Base-by-base conservation (phyloP, 1,284 basidiomycete genomes). In the Rhizoctonia solani region DNA sequence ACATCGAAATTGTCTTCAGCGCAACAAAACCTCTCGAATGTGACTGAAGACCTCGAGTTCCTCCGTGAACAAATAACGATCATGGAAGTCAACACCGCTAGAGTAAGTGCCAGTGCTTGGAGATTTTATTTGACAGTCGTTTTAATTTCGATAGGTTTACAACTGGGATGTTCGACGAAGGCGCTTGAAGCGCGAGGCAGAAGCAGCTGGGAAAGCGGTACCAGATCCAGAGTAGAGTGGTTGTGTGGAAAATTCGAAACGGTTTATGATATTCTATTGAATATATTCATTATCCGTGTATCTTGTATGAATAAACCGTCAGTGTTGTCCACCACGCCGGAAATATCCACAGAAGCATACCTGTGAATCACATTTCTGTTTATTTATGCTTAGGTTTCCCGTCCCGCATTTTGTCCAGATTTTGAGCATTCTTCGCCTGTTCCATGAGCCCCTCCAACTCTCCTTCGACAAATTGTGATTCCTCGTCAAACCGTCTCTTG, bases 51-150 rank as follows among this genome's bases (percentile, higher is more conserved):
- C 76, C 81, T 98, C 30, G 95, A 95, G 74, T 99, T 94, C 76
- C 79, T 99, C 69, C 83, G 95, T 65, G 96, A 99, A 75, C 96
- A 99, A 77, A 85, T 96, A 61, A 99, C 96, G 3, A 87, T 97
- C 14, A 98, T 98, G 91, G 95, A 99, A 76, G 96, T 99, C 69
- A 98, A 98, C 76, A 96, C 93, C 27, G 96, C 96, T 6, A 82
- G 96, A 39, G 90, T 98, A 63, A 25, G 59, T 63, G 11, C 21
- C 46, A n/a, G n/a, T 23, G 6, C 19, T 2, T 34, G 32, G 11
- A 11, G 37, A 6, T 25, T 6, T 2, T 34, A 46, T 19, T 19
- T 46, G 14, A 42, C 42, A 41, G 11, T 34, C 13, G 21, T 32
- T 50, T 39, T n/a, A 25, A 39, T 54, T 27, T 5, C 39, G n/a